These are phyloP conservation scores for Podaxis sp. DNA, from an alignment of 768 basidiomycete genomes.

Conservation along the genomic window DNA sequence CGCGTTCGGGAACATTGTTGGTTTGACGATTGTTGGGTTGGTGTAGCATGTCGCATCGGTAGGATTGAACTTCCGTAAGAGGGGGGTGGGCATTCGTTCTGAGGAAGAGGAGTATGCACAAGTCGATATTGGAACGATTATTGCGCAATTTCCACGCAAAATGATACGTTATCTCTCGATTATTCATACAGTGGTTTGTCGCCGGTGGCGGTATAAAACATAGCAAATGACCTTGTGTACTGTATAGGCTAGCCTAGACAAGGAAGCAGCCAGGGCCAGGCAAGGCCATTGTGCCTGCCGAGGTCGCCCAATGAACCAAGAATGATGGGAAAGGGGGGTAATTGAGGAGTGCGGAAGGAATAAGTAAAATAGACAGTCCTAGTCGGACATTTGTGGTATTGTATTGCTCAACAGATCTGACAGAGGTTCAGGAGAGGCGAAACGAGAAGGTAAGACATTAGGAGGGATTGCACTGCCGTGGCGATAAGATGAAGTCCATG, in stretches of 20 bases:
- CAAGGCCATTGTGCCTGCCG: not conserved
- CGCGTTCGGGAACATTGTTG: not conserved
- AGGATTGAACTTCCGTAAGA: constrained; percentile 20
- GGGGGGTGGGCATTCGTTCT: not conserved
- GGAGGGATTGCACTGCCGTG: not conserved
- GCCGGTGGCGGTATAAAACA: not conserved
- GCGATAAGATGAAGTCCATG: not conserved
- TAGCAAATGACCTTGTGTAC: not conserved
- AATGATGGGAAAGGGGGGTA: too few species aligned
- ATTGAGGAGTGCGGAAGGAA: too few species aligned
- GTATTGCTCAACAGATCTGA: not conserved
- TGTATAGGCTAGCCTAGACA: not conserved
- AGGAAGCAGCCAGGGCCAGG: too few species aligned
- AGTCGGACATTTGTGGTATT: too few species aligned
- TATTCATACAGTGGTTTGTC: not conserved
- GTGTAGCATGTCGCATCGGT: constrained; percentile 15
- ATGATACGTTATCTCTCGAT: not conserved
- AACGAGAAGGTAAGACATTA: not conserved
- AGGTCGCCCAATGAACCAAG: not conserved
- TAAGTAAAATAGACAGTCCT: too few species aligned
- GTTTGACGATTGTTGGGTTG: not conserved
- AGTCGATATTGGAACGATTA: not conserved
- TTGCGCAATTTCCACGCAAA: not conserved
- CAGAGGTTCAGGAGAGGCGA: not conserved
- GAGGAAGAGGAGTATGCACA: not conserved